Evolutionary conservation across 495 filamentous ascomycete species (phyloP), one percentile per base, ranked within the genome.

Genomic region (Talaromyces borbonicus): DNA sequence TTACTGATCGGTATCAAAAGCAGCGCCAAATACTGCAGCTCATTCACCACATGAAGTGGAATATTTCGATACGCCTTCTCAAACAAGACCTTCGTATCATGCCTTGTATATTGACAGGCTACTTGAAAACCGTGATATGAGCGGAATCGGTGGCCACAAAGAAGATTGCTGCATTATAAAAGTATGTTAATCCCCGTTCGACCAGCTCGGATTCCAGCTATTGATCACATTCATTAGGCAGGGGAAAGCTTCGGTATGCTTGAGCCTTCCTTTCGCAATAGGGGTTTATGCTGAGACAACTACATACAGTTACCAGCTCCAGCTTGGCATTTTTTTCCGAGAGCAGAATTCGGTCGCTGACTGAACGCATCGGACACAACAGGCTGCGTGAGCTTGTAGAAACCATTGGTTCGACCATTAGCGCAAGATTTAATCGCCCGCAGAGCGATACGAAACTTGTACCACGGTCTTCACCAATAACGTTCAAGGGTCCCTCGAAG

Each of bases 291-390:
- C 5, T 36, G 16, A 20, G 18, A 38, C 18, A 11, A 0, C 11
- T 2, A 24, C 7, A 15, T 25, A 1, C 43, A 64, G 61, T 56
- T 35, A 45, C 48, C 9, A 60, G 57, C 33, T 53, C 58, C 12
- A 61, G 56, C 23, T 46, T 65, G 8, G 57, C 60, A 8, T 65
- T 67, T 41, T 65, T 65, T 46, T 67, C 62, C 1, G 59, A 67
- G 30, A 52, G 52, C 20, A 50, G 56, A 35, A 49, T 63, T 19
- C 44, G 43, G 11, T 62, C 61, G 12, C 38, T 67, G 20, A 59
- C 62, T 6, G 49, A 56, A 12, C 59, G 54, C 18, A 32, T 67
- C 5, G 58, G 60, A 9, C 53, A 63, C 43, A 51, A 47, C 26
- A 49, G 49, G 35, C 54, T 67, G 12, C 50, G 83, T 8, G 55